Percentiles rank a stretch among this genome's conserved stretches.
These are phyloP conservation scores for Tuctoria greenei DNA, from an alignment of 176 grass and related monocot genomes.

Conservation along the genomic window DNA sequence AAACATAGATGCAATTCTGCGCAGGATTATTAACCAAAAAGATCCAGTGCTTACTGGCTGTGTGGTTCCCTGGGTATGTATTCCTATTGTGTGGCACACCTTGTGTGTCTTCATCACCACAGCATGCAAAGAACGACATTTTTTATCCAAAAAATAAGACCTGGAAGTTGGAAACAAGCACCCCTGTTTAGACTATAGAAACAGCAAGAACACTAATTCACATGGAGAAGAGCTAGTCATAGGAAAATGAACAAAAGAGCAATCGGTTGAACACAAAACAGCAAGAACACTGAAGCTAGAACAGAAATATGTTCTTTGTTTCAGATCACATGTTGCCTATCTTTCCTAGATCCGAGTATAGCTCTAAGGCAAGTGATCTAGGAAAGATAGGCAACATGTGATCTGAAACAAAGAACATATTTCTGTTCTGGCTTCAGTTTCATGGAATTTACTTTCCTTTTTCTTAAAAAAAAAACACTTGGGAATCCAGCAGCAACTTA, in stretches of 20 bases:
- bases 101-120: slow-evolving; percentile 56
- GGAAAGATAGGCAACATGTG: too few relatives aligned
- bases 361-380: too few relatives aligned
- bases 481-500: too few relatives aligned
- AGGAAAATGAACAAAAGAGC: not conserved
- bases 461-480: too few relatives aligned
- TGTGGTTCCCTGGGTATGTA: slow-evolving; percentile 44
- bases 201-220: not conserved
- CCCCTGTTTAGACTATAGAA: slow-evolving; percentile 34
- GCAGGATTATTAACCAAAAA: slow-evolving; percentile 9
- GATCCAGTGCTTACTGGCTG: slow-evolving; percentile 46
- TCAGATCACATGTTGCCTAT: too few relatives aligned
- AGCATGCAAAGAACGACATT: slow-evolving; percentile 65
- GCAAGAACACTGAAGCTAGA: too few relatives aligned
- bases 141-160: slow-evolving; percentile 29
- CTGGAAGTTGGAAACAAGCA: slow-evolving; percentile 26
- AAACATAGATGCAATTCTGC: not conserved
- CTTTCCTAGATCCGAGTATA: too few relatives aligned
- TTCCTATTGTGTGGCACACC: slow-evolving; percentile 45
- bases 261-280: not conserved
- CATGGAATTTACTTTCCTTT: too few relatives aligned
- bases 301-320: too few relatives aligned
- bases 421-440: too few relatives aligned
- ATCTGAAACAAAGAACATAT: too few relatives aligned
- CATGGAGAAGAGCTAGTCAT: not conserved